A percentile compares a stretch with the other conserved stretches of the same genome.
phyloP scores from a whole-genome alignment of 768 basidiomycete species.

The Phaffia australis region DNA sequence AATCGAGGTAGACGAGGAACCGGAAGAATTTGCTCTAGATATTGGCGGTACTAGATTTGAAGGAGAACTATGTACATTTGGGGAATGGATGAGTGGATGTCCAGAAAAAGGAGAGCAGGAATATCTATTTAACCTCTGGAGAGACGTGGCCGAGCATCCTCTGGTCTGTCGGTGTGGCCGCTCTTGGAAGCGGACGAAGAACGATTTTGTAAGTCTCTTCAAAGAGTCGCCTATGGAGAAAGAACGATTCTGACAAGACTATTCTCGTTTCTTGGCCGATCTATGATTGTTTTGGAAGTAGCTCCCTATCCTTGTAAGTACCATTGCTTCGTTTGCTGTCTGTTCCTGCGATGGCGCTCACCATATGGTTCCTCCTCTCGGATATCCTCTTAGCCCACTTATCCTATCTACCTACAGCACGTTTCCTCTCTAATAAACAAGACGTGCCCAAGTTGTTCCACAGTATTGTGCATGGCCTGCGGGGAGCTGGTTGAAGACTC shows the following conservation, averaged over 20 bases:
- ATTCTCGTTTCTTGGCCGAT: not conserved
- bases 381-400: constrained; percentile 49
- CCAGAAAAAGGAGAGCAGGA: constrained; percentile 47
- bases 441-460: constrained; percentile 53
- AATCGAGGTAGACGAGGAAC: constrained; percentile 77
- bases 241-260: too few species aligned
- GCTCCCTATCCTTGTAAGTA: constrained; percentile 66
- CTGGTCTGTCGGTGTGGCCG: constrained; percentile 30
- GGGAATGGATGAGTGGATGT: constrained; percentile 96
- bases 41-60: not conserved
- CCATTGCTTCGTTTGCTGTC: not conserved
- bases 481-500: constrained; percentile 43
- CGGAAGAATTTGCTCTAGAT: constrained; percentile 46
- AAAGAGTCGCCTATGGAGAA: too few species aligned
- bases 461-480: constrained; percentile 54
- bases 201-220: constrained; percentile 47
- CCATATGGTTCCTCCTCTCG: constrained; percentile 11
- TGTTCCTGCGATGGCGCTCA: constrained; percentile 25
- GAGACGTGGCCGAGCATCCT: constrained; percentile 15
- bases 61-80: constrained; percentile 34
- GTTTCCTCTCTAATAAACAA: constrained; percentile 51
- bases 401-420: constrained; percentile 57
- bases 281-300: not conserved
- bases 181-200: constrained; percentile 51
- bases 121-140: constrained; percentile 19